Base-by-base conservation (phyloP, 176 grass and related monocot species). In the Avena atlantica region DNA sequence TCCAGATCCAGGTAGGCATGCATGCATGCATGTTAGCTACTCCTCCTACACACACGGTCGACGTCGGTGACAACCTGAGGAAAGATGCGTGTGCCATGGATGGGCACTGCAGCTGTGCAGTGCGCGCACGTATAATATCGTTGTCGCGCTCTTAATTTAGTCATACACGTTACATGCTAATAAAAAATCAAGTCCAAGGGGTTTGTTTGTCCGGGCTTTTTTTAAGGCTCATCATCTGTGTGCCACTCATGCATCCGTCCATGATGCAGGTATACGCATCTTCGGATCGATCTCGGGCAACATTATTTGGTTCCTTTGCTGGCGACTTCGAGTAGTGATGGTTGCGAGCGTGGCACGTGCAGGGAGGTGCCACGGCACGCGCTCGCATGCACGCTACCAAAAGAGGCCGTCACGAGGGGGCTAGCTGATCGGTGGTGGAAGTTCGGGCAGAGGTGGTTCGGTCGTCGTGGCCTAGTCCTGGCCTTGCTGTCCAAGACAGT, bases 61-160 rank as follows among this genome's bases (percentile, higher is more conserved):
- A 81, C 67, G 56, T 74, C 78, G 67, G 78, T 81, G 56, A 80
- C 24, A 16, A 53, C 20, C 17, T 55, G 47, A 78, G 21, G 79
- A 81, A 34, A n/a, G 53, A n/a, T 5, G 31, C 53, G 13, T 52
- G 24, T 34, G 31, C 2, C 31, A 34, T 34, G 31, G 31, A 34
- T 34, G 31, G 31, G 31, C 31, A 34, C 31, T 34, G 31, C 31
- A 34, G 73, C 9, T 21, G 53, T 59, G 19, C 11, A 12, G 50
- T 82, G 24, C 62, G 52, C 16, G 50, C 2, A 56, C 52, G 52
- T 56, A 56, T 62, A 52, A 52, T 21, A 64, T 49, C 47, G 20
- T 69, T 19, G 51, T 12, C 23, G 51, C 52, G 19, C 70, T 13
- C 23, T 65, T 12, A 61, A 23, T 15, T 13, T 65, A 65, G 60